Percentiles rank a stretch among this genome's conserved stretches.
Conservation (phyloP, 495 filamentous ascomycete species). For the Staphylotrichum longicolle region DNA sequence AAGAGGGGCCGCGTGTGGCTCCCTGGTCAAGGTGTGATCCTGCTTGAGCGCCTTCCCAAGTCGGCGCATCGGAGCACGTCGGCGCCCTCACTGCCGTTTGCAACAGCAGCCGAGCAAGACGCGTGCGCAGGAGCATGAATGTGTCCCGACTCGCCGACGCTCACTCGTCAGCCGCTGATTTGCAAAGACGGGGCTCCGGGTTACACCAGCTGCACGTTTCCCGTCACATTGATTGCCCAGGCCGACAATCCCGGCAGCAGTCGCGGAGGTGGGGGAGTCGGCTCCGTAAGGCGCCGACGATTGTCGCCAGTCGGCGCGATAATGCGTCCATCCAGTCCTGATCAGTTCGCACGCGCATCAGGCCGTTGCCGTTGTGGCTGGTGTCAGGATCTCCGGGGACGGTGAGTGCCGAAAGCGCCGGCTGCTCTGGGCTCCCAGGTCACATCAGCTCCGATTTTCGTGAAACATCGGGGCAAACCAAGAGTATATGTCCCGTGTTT, state of each 20-base stretch:
- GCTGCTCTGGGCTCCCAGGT: not conserved
- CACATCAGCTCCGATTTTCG: not conserved
- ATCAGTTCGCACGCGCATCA: too few species aligned
- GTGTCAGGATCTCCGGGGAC: not conserved
- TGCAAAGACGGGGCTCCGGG: constrained; percentile 7
- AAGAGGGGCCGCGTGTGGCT: constrained; percentile 10
- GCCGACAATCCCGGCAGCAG: constrained; percentile 7
- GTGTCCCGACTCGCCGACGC: not conserved
- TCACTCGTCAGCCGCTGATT: constrained; percentile 15
- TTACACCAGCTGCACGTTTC: constrained; percentile 23
- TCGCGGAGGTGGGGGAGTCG: constrained; percentile 5
- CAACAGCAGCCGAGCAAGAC: not conserved
- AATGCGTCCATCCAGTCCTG: too few species aligned
- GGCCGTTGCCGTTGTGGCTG: not conserved
- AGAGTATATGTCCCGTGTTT: too few species aligned
- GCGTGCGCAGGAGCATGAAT: not conserved
- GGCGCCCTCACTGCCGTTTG: constrained; percentile 12
- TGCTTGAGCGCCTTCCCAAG: constrained; percentile 15
- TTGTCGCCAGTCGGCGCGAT: not conserved
- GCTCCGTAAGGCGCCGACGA: not conserved
- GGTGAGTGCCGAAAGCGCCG: not conserved
- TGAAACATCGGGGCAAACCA: not conserved
- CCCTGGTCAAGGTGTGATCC: constrained; percentile 8
- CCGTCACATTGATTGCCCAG: constrained; percentile 21
- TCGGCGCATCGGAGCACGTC: constrained; percentile 12